Conservation (phyloP, 2,329 filamentous ascomycete species). For the Venturiaceae sp. region DNA sequence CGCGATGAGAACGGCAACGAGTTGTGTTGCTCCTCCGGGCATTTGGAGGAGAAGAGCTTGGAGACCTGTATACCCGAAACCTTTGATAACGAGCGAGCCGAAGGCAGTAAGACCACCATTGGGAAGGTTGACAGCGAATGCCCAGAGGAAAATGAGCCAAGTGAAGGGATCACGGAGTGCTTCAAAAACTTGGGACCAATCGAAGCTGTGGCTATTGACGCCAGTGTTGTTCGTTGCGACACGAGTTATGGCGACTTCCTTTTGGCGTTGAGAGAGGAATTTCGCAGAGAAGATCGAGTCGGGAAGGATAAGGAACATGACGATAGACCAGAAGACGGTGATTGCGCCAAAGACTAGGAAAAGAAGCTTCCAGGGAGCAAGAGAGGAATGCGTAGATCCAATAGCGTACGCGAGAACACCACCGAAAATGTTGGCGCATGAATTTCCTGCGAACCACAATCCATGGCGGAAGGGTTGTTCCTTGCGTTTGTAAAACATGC, state of each 20-base stretch:
- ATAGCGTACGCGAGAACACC: conserved; percentile 65
- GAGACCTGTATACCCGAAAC: neutral
- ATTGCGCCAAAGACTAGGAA: neutral
- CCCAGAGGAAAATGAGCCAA: neutral
- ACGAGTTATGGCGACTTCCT: neutral
- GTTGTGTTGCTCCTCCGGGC: neutral
- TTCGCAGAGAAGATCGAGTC: neutral
- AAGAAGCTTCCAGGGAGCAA: conserved; percentile 38
- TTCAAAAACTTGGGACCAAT: neutral
- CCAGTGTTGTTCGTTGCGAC: neutral
- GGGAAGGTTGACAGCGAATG: neutral
- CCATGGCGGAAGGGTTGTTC: neutral
- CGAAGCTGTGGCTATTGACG: neutral
- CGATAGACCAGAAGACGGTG: neutral
- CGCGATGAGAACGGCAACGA: conserved; percentile 13
- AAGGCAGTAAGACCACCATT: neutral
- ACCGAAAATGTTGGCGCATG: conserved; percentile 61
- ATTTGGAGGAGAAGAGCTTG: neutral
- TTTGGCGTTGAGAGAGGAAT: neutral
- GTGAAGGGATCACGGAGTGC: neutral
- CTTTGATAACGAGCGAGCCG: neutral
- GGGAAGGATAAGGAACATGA: neutral
- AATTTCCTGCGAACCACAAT: conserved; percentile 67
- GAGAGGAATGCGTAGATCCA: conserved; percentile 24
- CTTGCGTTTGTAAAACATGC: conserved; percentile 52